Conservation (phyloP, 441 rosid species). For the Erysimum pusillum region DNA sequence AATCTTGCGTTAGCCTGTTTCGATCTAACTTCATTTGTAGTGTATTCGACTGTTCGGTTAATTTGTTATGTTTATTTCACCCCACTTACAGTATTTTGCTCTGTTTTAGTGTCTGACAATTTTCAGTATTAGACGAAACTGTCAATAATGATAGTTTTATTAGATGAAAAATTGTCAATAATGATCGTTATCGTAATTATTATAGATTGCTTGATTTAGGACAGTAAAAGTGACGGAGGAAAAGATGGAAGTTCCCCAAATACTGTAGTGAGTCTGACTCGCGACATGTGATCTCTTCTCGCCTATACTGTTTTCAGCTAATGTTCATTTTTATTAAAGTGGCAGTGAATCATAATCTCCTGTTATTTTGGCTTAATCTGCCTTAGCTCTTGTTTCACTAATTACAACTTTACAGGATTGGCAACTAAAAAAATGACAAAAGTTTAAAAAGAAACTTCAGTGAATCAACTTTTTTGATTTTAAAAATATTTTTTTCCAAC, state of each 20-base stretch:
- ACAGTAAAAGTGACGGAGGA: slow-evolving; percentile 49
- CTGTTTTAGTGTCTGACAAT: no score
- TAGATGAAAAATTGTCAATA: background rate
- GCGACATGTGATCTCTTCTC: slow-evolving; percentile 58
- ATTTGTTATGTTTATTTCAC: no score
- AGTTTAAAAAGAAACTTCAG: background rate
- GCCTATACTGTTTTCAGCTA: background rate
- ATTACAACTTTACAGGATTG: slow-evolving; percentile 3
- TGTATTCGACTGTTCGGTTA: background rate
- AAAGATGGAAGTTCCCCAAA: slow-evolving; percentile 47
- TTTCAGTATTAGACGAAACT: no score
- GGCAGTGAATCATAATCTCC: background rate
- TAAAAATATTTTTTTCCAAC: background rate
- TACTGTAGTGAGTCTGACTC: slow-evolving; percentile 53
- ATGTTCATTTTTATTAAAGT: background rate
- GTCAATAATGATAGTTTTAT: background rate
- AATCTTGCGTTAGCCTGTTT: background rate
- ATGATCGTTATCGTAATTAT: background rate
- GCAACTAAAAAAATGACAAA: background rate
- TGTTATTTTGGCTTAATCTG: background rate
- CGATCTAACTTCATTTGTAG: background rate
- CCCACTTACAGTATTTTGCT: no score
- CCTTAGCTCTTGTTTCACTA: background rate
- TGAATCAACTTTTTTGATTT: background rate
- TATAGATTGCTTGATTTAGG: slow-evolving; percentile 57